Conservation (phyloP, 768 basidiomycete genomes). For the Collybia sordida region DNA sequence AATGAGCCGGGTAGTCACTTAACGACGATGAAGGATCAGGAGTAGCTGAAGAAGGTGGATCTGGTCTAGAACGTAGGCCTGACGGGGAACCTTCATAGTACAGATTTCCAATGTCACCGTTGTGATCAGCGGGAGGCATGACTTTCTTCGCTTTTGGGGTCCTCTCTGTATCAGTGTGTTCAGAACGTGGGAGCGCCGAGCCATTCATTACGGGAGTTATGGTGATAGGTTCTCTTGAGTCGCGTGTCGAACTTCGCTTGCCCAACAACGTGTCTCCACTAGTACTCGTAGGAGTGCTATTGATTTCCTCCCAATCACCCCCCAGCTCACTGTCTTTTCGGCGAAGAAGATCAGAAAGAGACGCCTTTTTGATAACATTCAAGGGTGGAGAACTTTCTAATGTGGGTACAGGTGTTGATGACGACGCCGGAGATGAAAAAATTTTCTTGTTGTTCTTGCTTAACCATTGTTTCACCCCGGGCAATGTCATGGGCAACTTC, state of each 20-base stretch:
- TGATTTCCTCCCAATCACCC: constrained; percentile 67
- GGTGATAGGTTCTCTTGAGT: constrained; percentile 12
- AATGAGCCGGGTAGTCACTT: constrained; percentile 66
- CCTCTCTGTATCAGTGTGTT: constrained; percentile 35
- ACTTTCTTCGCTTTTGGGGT: constrained; percentile 41
- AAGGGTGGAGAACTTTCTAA: constrained; percentile 31
- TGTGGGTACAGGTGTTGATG: constrained; percentile 19
- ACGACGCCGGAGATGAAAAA: constrained; percentile 39
- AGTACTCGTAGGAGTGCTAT: constrained; percentile 49
- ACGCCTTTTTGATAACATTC: constrained; percentile 58
- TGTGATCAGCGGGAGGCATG: constrained; percentile 24
- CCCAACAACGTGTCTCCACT: constrained; percentile 33
- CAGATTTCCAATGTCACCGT: constrained; percentile 18
- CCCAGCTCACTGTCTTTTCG: constrained; percentile 57
- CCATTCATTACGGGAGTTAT: constrained; percentile 12
- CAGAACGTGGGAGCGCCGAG: constrained; percentile 12
- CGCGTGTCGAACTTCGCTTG: constrained; percentile 12
- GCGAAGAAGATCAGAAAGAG: constrained; percentile 64
- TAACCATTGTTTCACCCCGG: constrained; percentile 82
- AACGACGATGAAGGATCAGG: constrained; percentile 79
- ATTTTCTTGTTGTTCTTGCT: constrained; percentile 62
- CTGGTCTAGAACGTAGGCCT: constrained; percentile 45
- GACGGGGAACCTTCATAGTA: constrained; percentile 35
- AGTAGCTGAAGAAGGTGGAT: constrained; percentile 62
- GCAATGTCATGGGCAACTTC: constrained; percentile 71